Conservation (phyloP, 164 flowering plant species). For the Cinnamomum chago region DNA sequence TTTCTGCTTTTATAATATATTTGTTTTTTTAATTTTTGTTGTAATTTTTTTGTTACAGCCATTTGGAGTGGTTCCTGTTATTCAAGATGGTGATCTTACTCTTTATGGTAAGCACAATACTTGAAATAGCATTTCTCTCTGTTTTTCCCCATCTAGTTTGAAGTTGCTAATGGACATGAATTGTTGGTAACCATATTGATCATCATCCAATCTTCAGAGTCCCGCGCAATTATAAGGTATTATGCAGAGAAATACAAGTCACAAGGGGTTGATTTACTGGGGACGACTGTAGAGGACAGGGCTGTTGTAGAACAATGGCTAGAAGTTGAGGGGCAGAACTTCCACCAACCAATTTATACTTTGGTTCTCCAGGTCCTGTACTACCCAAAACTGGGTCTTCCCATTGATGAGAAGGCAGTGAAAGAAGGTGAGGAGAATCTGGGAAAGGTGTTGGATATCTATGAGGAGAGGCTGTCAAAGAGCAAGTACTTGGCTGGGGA, state of each 20-base stretch:
- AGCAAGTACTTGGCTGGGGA: slow-evolving; percentile 63
- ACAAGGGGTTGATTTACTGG: slow-evolving; percentile 38
- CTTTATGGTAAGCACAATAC: slow-evolving; percentile 15
- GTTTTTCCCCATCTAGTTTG: background rate
- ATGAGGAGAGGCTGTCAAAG: slow-evolving; percentile 44
- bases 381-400: slow-evolving; percentile 20
- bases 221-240: slow-evolving; percentile 47
- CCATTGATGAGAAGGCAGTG: slow-evolving; percentile 22
- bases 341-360: slow-evolving; percentile 27
- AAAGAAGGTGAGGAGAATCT: slow-evolving; percentile 42
- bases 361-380: slow-evolving; percentile 29
- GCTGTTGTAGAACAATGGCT: slow-evolving; percentile 45
- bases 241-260: slow-evolving; percentile 40
- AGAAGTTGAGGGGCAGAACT: slow-evolving; percentile 41
- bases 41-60: slow-evolving; percentile 12
- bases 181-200: background rate
- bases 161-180: background rate
- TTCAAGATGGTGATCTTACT: slow-evolving; percentile 22
- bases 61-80: slow-evolving; percentile 24
- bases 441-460: slow-evolving; percentile 40
- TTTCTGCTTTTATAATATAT: background rate
- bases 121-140: background rate
- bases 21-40: background rate
- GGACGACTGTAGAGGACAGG: slow-evolving; percentile 39
- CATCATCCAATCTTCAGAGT: slow-evolving; percentile 21